Evolutionary conservation across 805 yeast genomes (phyloP).

Genomic region (Cyberlindnera nakhonratchasimensis): DNA sequence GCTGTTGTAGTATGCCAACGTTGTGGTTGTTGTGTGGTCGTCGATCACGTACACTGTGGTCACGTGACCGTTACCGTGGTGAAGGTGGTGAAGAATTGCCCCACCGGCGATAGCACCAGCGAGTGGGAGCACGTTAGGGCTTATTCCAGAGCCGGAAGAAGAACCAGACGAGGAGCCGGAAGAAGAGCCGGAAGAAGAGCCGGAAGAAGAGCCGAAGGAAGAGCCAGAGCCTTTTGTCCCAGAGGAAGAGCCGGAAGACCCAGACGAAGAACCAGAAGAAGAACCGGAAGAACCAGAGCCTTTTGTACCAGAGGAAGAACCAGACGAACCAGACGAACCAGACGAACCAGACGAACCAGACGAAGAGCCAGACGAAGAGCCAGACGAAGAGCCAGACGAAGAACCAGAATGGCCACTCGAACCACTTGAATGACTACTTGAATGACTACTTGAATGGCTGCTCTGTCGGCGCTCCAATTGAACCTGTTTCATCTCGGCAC

Average conservation of each 20-base stretch:
- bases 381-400: background rate
- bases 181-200: too few relatives aligned
- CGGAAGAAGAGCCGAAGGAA: too few relatives aligned
- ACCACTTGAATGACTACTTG: too few relatives aligned
- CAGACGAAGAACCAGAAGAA: background rate
- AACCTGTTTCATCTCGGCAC: too few relatives aligned
- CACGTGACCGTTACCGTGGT: background rate
- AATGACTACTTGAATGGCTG: too few relatives aligned
- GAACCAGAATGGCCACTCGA: background rate
- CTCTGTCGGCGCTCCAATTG: too few relatives aligned
- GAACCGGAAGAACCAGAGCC: background rate
- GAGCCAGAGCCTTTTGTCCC: too few relatives aligned
- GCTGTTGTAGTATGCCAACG: background rate
- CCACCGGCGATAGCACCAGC: background rate
- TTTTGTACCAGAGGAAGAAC: background rate
- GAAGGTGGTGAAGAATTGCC: background rate
- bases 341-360: background rate
- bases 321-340: background rate
- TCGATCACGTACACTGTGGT: background rate
- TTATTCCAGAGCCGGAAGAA: background rate
- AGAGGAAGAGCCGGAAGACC: background rate
- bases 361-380: background rate
- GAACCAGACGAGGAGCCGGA: background rate
- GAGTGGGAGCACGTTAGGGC: background rate
- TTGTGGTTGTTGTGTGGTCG: background rate